A percentile compares a stretch with the other conserved stretches of the same genome.
Evolutionary conservation across 192 early-diverging fungal species (phyloP).

Genomic region (Backusella luteola): DNA sequence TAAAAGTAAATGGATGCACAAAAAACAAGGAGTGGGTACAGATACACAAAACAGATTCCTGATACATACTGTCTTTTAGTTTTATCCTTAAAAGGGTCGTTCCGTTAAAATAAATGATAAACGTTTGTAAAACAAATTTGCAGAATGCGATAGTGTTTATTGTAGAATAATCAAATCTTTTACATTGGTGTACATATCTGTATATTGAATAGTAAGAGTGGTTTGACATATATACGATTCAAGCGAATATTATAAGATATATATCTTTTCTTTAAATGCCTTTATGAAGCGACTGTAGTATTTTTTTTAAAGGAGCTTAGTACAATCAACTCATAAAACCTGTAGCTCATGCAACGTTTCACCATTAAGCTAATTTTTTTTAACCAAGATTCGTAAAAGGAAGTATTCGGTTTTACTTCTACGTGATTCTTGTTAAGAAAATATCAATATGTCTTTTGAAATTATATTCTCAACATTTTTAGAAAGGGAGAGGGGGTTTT

Average conservation of each 20-base stretch:
- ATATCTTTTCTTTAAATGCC: background rate
- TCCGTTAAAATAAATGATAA: background rate
- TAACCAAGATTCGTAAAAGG: background rate
- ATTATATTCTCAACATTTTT: background rate
- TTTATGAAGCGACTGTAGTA: background rate
- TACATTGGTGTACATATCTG: background rate
- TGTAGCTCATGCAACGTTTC: background rate
- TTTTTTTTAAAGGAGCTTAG: background rate
- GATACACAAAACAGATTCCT: background rate
- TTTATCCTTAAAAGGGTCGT: background rate
- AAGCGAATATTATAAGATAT: background rate
- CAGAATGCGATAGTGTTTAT: background rate
- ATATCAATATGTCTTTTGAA: background rate
- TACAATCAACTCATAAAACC: background rate
- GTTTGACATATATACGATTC: background rate
- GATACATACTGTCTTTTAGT: background rate
- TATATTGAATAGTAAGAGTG: background rate
- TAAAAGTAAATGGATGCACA: background rate
- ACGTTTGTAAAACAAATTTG: background rate
- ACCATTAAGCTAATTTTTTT: background rate
- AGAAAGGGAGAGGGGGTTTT: background rate
- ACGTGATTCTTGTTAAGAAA: background rate
- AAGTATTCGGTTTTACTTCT: background rate
- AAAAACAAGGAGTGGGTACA: conserved; percentile 5
- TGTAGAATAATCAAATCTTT: background rate